These are phyloP conservation scores for Pyrenophora seminiperda DNA, from an alignment of 2,329 filamentous ascomycete genomes.

Conservation along the genomic window DNA sequence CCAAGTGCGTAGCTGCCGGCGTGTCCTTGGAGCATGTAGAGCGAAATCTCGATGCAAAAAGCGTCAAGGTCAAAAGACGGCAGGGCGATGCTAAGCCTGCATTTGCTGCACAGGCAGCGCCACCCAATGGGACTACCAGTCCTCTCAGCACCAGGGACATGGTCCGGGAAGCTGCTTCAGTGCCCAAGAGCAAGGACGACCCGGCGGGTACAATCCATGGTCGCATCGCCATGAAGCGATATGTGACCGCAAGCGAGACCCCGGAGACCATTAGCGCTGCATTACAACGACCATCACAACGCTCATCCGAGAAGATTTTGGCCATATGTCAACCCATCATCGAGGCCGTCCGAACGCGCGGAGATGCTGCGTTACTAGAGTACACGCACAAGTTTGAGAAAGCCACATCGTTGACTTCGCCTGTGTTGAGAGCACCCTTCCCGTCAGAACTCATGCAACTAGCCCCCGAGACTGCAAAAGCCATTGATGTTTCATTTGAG, in stretches of 20 bases:
- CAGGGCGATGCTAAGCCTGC: conserved; percentile 93
- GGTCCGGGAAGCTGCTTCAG: conserved; percentile 58
- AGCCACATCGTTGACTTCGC: conserved; percentile 85
- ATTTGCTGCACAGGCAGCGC: conserved; percentile 77
- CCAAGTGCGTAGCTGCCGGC: conserved; percentile 83
- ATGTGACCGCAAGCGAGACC: conserved; percentile 69
- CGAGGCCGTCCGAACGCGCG: conserved; percentile 78
- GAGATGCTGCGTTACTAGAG: conserved; percentile 84
- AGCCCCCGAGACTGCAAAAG: conserved; percentile 78
- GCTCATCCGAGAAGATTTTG: conserved; percentile 91
- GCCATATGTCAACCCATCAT: conserved; percentile 91
- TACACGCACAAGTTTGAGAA: conserved; percentile 99
- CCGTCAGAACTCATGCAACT: conserved; percentile 84
- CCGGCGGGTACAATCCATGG: conserved; percentile 56
- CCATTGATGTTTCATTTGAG: conserved; percentile 92
- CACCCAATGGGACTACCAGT: conserved; percentile 19
- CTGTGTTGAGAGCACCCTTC: conserved; percentile 89
- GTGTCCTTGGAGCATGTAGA: conserved; percentile 89
- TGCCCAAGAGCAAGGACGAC: conserved; percentile 60
- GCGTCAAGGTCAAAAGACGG: conserved; percentile 90
- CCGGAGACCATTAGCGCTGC: conserved; percentile 71
- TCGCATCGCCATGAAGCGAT: conserved; percentile 82
- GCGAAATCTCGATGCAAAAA: conserved; percentile 90
- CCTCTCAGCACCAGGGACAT: conserved; percentile 45
- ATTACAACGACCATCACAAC: conserved; percentile 88